Conservation (phyloP, 257 asterid genomes). For the Linderniella brevidens region DNA sequence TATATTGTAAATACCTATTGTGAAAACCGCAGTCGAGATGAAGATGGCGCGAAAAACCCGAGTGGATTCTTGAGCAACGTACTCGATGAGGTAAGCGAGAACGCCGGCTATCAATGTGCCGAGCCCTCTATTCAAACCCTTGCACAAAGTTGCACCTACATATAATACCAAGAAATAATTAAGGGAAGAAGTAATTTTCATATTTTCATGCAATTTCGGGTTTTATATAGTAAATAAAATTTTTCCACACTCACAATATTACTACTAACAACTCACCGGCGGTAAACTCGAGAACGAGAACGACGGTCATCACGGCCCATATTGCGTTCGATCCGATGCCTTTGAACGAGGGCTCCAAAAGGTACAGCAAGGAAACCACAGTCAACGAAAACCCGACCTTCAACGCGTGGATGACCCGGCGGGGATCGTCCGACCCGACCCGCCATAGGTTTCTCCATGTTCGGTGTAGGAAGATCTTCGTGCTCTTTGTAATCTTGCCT, state of each 20-base stretch:
- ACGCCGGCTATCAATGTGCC: constrained; percentile 81
- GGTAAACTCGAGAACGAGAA: constrained; percentile 83
- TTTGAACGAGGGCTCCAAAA: constrained; percentile 66
- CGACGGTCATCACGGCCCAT: constrained; percentile 99
- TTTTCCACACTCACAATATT: too few relatives aligned
- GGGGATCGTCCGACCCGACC: constrained; percentile 55
- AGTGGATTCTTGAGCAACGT: constrained; percentile 44
- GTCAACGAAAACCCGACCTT: constrained; percentile 75
- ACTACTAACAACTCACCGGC: constrained; percentile 31
- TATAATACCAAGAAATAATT: not conserved
- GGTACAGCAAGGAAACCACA: constrained; percentile 53
- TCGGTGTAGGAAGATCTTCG: not conserved
- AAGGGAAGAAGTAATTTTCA: too few relatives aligned
- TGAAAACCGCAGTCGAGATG: constrained; percentile 51
- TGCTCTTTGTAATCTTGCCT: constrained; percentile 1
- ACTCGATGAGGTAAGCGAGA: constrained; percentile 60
- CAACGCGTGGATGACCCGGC: constrained; percentile 59
- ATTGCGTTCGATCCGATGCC: constrained; percentile 67
- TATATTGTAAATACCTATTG: constrained; percentile 2
- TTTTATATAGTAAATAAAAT: not conserved
- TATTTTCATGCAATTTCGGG: too few relatives aligned
- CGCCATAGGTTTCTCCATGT: constrained; percentile 30
- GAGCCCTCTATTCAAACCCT: constrained; percentile 79
- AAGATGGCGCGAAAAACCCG: constrained; percentile 42
- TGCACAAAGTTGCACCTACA: constrained; percentile 83